Conservation (phyloP, 2,329 filamentous ascomycete species). For the Aspergillus flavus region DNA sequence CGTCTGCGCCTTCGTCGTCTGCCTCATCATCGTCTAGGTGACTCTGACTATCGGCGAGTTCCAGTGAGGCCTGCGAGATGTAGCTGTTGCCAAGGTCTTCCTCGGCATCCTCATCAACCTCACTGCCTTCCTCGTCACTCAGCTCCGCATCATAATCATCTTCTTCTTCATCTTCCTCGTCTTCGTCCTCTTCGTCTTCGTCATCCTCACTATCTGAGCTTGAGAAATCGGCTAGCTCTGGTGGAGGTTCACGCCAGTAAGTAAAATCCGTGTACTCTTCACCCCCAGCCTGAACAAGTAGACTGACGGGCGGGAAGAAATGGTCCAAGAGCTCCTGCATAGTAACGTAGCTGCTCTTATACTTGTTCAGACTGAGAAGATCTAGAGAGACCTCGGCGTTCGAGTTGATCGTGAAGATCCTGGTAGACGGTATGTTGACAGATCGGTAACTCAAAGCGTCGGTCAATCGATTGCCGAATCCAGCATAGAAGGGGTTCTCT, state of each 20-base stretch:
- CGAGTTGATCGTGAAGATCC: conserved; percentile 98
- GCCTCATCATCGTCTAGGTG: conserved; percentile 24
- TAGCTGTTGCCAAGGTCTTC: conserved; percentile 48
- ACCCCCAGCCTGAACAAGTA: conserved; percentile 83
- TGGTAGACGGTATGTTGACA: conserved; percentile 89
- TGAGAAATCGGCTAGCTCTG: conserved; percentile 86
- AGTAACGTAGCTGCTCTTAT: conserved; percentile 94
- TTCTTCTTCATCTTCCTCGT: conserved; percentile 48
- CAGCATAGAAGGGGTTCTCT: conserved; percentile 88
- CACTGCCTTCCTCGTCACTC: conserved; percentile 57
- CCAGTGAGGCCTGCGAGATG: conserved; percentile 44
- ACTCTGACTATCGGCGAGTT: conserved; percentile 48
- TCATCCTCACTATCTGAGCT: conserved; percentile 69
- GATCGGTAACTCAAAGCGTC: conserved; percentile 95
- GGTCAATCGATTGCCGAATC: conserved; percentile 93
- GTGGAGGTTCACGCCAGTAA: conserved; percentile 86
- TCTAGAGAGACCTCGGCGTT: conserved; percentile 95
- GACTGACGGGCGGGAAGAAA: conserved; percentile 90
- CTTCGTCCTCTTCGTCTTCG: conserved; percentile 55
- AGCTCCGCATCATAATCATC: conserved; percentile 41
- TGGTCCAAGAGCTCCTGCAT: conserved; percentile 98
- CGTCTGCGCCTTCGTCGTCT: conserved; percentile 24
- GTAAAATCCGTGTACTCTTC: conserved; percentile 97
- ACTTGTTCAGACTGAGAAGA: conserved; percentile 84
- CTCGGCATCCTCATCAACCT: conserved; percentile 51